Conservation (phyloP, 768 basidiomycete genomes). For the Leucosporidium creatinivorum region DNA sequence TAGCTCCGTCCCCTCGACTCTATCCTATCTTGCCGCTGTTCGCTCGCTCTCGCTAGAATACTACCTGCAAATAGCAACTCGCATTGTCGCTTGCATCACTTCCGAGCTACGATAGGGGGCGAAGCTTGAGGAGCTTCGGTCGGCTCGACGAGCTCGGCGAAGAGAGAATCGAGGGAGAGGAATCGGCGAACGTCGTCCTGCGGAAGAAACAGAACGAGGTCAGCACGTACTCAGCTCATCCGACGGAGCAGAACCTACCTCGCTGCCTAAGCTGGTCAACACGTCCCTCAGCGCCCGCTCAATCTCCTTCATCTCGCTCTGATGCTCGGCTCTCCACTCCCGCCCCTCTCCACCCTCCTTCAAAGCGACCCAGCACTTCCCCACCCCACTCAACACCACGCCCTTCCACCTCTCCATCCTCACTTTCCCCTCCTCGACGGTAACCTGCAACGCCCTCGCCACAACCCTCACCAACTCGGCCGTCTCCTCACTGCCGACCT, state of each 20-base stretch:
- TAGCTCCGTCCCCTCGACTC: too few relatives aligned
- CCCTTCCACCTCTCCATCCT: conserved; percentile 13
- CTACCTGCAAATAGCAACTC: too few relatives aligned
- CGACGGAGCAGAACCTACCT: not conserved
- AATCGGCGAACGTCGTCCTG: too few relatives aligned
- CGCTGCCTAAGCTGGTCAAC: not conserved
- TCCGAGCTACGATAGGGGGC: too few relatives aligned
- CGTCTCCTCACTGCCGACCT: conserved; percentile 4
- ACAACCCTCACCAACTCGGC: not conserved
- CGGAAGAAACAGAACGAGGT: too few relatives aligned
- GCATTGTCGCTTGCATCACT: too few relatives aligned
- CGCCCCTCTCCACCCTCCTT: not conserved
- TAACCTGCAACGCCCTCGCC: not conserved
- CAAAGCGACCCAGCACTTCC: conserved; percentile 8
- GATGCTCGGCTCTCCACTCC: not conserved
- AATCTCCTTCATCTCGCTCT: not conserved
- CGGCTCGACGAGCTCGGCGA: too few relatives aligned
- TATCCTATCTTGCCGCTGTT: too few relatives aligned
- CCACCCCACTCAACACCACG: not conserved
- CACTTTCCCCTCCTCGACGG: not conserved
- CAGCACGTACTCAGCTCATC: too few relatives aligned
- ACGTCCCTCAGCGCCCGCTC: not conserved
- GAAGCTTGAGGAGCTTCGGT: too few relatives aligned
- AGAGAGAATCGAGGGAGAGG: too few relatives aligned
- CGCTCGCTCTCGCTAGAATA: too few relatives aligned